Conservation (phyloP, 2,329 filamentous ascomycete genomes). For the Penicillium sclerotiorum region DNA sequence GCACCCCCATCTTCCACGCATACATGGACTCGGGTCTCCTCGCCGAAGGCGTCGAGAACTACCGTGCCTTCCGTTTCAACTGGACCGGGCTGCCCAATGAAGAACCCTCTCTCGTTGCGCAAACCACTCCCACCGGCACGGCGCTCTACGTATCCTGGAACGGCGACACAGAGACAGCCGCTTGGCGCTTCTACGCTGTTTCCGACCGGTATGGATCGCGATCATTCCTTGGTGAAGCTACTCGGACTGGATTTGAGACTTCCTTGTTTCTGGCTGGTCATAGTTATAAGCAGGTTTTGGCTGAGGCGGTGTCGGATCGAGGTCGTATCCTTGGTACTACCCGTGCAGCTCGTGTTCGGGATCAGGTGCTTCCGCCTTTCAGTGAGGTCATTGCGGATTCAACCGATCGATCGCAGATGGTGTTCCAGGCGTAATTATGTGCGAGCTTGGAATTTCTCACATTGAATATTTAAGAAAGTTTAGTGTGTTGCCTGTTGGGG, state of each 20-base stretch:
- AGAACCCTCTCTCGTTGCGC: constrained; percentile 41
- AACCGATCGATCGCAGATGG: constrained; percentile 8
- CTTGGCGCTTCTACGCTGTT: constrained; percentile 55
- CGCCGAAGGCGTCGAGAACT: constrained; percentile 40
- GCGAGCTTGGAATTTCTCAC: not conserved
- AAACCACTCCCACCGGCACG: constrained; percentile 31
- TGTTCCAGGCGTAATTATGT: constrained; percentile 12
- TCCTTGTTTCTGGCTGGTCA: constrained; percentile 23
- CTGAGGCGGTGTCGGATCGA: constrained; percentile 37
- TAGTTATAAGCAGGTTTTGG: constrained; percentile 42
- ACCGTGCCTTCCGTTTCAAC: constrained; percentile 43
- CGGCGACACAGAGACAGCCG: constrained; percentile 51
- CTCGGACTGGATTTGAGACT: constrained; percentile 35
- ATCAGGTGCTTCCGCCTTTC: constrained; percentile 22
- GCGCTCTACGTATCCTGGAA: constrained; percentile 60
- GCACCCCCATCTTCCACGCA: constrained; percentile 41
- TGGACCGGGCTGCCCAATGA: constrained; percentile 43
- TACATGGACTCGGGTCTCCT: constrained; percentile 49
- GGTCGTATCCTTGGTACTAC: constrained; percentile 33
- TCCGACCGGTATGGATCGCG: constrained; percentile 28
- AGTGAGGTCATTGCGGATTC: not conserved
- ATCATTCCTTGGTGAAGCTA: constrained; percentile 29
- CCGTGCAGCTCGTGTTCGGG: constrained; percentile 21
- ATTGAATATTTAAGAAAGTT: too few relatives aligned
- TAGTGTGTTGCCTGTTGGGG: too few relatives aligned